Conservation (phyloP, 176 grass and related monocot genomes). For the Cenchrus americanus region DNA sequence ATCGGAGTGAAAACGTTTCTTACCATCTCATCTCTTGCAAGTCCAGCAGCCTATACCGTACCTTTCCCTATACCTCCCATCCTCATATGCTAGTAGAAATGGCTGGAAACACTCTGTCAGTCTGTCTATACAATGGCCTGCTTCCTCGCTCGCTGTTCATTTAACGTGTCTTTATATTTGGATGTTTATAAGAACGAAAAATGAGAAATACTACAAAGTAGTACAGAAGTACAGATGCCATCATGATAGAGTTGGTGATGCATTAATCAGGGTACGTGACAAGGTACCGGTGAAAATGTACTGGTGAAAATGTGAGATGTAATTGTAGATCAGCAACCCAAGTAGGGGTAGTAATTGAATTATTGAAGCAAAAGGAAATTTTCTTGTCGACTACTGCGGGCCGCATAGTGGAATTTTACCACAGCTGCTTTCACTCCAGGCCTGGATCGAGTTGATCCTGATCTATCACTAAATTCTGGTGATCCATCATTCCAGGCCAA, state of each 20-base stretch:
- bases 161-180: neutral
- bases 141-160: neutral
- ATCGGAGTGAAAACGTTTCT: neutral
- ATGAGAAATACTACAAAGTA: neutral
- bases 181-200: neutral
- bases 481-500: too few species aligned
- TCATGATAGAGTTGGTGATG: neutral
- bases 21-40: neutral
- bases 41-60: neutral
- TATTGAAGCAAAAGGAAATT: too few species aligned
- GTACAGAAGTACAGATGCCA: neutral
- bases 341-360: too few species aligned
- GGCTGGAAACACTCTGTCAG: neutral
- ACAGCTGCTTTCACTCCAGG: too few species aligned
- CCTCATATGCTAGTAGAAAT: neutral
- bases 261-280: neutral
- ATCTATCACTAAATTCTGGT: too few species aligned
- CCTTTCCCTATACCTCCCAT: slow-evolving; percentile 19
- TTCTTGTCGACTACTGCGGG: too few species aligned
- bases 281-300: too few species aligned
- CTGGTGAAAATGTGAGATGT: neutral
- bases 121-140: neutral
- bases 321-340: neutral
- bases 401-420: too few species aligned
- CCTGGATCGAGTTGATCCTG: too few species aligned